Base-by-base conservation (phyloP, 2,329 filamentous ascomycete genomes). In the Aspergillus luchuensis region DNA sequence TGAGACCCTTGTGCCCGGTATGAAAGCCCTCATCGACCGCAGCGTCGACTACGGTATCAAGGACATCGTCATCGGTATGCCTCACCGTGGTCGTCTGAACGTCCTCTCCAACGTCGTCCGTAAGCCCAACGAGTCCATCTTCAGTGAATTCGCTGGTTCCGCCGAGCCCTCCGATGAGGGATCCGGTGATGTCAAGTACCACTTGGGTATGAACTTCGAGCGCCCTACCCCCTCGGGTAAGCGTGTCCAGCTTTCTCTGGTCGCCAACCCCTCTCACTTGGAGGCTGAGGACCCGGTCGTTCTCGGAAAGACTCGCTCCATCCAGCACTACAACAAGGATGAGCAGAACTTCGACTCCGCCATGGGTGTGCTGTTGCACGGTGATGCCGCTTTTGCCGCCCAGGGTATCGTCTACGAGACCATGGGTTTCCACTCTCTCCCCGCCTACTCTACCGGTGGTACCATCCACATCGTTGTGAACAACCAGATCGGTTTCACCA, bases 401-500 rank as follows among this genome's bases (percentile, higher is more conserved):
- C 95, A 99, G 81, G 95, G 95, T 82, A 86, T 99, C 63, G 95
- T 99, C 65, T 99, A 99, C 80, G 95, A 99, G 81, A 98, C 93
- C 72, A 91, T 99, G 79, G 95, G 95, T 65, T 97, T 99, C 88
- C 91, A 97, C 81, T 90, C 92, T 56, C 88, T 99, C 39, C 95
- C 95, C 30, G 91, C 91, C 69, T 99, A 97, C 82, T 97, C 96
- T 52, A 98, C 95, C 57, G 95, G 95, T 71, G 95, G 95, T 74
- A 99, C 95, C 60, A 91, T 99, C 71, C 95, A 99, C 80, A 85
- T 99, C 67, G 89, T 99, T 61, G 94, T 98, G 70, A 99, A 99
- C 87, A 99, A 99, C 86, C 95, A 99, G 85, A 99, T 99, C 77
- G 95, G 95, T 79, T 99, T 99, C 85, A 99, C 95, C 57, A 99